These are phyloP conservation scores for Trichoderma hamatum DNA, from an alignment of 2,329 filamentous ascomycete genomes.

Conservation along the genomic window DNA sequence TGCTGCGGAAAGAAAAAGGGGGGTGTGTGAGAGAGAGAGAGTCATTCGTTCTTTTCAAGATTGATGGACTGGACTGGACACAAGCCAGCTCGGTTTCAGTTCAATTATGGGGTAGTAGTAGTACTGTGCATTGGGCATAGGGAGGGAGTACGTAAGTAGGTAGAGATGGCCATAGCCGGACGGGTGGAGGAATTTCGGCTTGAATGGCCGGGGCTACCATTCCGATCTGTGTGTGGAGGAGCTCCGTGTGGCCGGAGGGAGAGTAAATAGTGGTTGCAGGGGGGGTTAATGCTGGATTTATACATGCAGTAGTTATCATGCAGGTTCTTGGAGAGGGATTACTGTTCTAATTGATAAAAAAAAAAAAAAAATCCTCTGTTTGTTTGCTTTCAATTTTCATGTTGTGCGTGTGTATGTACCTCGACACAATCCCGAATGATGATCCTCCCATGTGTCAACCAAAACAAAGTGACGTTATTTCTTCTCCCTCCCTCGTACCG, in stretches of 20 bases:
- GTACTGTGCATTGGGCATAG: not conserved
- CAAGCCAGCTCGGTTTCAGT: not conserved
- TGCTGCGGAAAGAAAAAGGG: not conserved
- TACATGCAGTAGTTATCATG: not conserved
- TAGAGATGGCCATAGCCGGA: conserved; percentile 13
- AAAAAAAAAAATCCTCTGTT: too few relatives aligned
- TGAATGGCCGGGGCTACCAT: conserved; percentile 10
- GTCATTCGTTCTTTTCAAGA: not conserved
- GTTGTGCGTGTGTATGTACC: too few relatives aligned
- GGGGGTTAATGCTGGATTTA: not conserved
- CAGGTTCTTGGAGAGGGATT: not conserved
- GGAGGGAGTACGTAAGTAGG: not conserved
- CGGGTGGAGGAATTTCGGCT: conserved; percentile 27
- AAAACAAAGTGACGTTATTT: conserved; percentile 34
- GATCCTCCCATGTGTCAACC: not conserved
- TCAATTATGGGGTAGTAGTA: not conserved
- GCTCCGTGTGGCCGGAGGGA: conserved; percentile 26
- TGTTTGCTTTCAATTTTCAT: too few relatives aligned
- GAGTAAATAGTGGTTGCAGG: not conserved
- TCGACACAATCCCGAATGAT: not conserved
- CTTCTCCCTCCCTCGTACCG: conserved; percentile 43
- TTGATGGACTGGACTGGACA: too few relatives aligned
- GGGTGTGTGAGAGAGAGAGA: not conserved
- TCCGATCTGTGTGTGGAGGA: conserved; percentile 18
- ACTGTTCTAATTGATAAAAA: too few relatives aligned